Evolutionary conservation across 1,139 yeast species (phyloP).

Genomic region (Diutina rugosa): DNA sequence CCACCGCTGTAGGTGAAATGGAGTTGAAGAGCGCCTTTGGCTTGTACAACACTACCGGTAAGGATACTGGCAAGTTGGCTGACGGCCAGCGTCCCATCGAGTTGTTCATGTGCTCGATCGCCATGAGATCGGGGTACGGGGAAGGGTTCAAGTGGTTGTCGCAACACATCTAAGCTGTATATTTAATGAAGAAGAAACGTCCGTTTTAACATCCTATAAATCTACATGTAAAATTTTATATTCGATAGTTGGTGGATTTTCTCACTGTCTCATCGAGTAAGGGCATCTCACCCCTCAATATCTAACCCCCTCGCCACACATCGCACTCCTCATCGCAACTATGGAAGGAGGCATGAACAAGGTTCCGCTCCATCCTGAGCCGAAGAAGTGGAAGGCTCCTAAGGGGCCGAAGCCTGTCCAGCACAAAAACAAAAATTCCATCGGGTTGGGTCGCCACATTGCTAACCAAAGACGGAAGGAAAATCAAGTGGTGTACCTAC

Average conservation of each 20-base stretch:
- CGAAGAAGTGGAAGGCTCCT: constrained; percentile 50
- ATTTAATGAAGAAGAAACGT: background rate
- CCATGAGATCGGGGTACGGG: constrained; percentile 92
- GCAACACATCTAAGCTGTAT: constrained; percentile 53
- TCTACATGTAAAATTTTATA: background rate
- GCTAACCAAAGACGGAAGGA: constrained; percentile 63
- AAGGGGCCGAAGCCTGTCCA: constrained; percentile 87
- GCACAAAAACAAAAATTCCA: constrained; percentile 68
- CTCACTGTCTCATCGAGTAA: background rate
- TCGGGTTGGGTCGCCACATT: constrained; percentile 79
- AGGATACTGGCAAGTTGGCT: constrained; percentile 54
- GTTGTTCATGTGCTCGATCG: constrained; percentile 94
- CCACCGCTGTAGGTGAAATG: constrained; percentile 89
- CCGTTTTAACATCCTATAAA: background rate
- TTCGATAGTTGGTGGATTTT: background rate
- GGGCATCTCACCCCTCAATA: background rate
- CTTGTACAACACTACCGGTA: constrained; percentile 71
- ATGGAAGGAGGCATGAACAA: constrained; percentile 13
- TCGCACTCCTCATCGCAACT: background rate
- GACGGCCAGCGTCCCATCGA: constrained; percentile 87
- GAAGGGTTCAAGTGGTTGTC: constrained; percentile 96
- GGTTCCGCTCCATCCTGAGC: constrained; percentile 34
- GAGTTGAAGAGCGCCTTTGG: constrained; percentile 89
- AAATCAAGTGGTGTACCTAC: constrained; percentile 56
- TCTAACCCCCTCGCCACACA: background rate